Conservation (phyloP, 345 rosid species). For the Draba incana region DNA sequence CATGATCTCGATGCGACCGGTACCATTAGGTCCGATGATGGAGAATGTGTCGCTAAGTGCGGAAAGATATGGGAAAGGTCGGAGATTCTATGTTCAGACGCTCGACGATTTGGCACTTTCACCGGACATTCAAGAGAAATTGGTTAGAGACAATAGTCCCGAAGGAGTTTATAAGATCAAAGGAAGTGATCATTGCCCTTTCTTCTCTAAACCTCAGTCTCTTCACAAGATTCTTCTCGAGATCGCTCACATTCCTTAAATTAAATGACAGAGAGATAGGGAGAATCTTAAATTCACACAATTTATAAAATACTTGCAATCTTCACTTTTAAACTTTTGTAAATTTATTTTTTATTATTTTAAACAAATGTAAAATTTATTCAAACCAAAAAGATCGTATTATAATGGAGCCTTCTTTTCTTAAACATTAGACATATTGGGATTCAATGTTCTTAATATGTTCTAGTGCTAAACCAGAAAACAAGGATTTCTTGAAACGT, state of each 20-base stretch:
- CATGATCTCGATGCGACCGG: conserved; percentile 84
- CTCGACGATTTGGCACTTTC: conserved; percentile 87
- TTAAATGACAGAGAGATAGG: conserved; percentile 17
- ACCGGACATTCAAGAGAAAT: conserved; percentile 87
- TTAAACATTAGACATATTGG: too few species aligned
- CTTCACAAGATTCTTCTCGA: conserved; percentile 82
- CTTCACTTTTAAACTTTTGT: neutral
- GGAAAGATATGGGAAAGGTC: conserved; percentile 65
- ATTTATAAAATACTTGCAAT: conserved; percentile 18
- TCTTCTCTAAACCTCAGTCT: conserved; percentile 91
- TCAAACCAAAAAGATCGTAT: too few species aligned
- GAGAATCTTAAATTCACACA: neutral
- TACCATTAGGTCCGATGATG: conserved; percentile 87
- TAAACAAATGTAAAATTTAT: too few species aligned
- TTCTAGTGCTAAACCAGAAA: too few species aligned
- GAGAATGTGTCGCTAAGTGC: conserved; percentile 68
- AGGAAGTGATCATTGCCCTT: conserved; percentile 95
- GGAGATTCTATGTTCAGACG: conserved; percentile 85
- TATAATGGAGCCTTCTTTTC: too few species aligned
- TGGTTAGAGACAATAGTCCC: conserved; percentile 76
- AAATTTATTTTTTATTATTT: neutral
- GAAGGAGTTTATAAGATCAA: conserved; percentile 91
- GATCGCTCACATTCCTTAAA: conserved; percentile 72
- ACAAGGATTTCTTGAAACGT: too few species aligned
- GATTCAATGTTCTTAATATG: too few species aligned